Evolutionary conservation across 805 yeast species (phyloP), one percentile per base, ranked within the genome.

Genomic region (Aciculoconidium aculeatum): DNA sequence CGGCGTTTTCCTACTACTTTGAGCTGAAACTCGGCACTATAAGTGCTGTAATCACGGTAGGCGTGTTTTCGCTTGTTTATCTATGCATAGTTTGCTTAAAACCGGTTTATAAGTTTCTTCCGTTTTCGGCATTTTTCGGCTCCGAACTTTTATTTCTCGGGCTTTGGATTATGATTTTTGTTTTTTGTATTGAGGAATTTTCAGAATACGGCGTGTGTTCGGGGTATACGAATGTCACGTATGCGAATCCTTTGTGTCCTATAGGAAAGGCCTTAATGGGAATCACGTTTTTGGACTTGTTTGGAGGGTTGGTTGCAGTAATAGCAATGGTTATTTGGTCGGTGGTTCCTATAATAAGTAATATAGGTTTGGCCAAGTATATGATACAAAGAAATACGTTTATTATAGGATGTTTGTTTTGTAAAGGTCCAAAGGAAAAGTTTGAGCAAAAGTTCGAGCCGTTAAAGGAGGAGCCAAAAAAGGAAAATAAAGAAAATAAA

Each of bases 211-310:
- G 29, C 11, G 21, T 19, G 11, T 36, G 40, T 25, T 6, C 29
- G 4, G 28, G 21, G n/a, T 34, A 16, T 12, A 17, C 22, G 21
- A 17, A n/a, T 4, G 2, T 7, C 20, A 15, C 11, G 7, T 10
- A 6, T 4, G 11, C 27, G 13, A n/a, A n/a, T 7, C 26, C 23
- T 10, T 30, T 24, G 34, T 36, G 40, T 21, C 15, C 25, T 11
- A 23, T 36, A 17, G 40, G 36, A 4, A 29, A 28, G 17, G 17
- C 30, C 7, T 23, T 36, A 17, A 29, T 32, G 13, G 40, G 36
- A 6, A 27, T 36, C 11, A 29, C 36, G 5, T 21, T 36, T 10
- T 36, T 36, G 20, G 20, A 23, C 20, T 29, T 31, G n/a, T 28
- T 6, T 6, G 23, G 25, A 10, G 28, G 28, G 6, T 31, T 23